Conservation (phyloP, 169 alveolate species). For the Nephromyces sp. region DNA sequence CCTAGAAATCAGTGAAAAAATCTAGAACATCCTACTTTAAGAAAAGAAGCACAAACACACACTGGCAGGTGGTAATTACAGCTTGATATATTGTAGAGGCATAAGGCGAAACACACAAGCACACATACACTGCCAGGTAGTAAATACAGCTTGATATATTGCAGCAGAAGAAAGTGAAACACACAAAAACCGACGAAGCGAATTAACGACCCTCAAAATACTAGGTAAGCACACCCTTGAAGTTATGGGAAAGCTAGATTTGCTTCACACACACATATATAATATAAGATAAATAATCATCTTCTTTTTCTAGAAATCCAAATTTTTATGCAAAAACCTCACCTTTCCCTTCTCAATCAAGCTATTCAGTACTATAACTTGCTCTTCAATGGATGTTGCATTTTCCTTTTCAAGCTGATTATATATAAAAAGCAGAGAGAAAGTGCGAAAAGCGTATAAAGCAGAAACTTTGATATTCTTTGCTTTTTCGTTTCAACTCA, state of each 20-base stretch:
- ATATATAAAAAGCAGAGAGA: too few species aligned
- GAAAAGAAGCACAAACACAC: not conserved
- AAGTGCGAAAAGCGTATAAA: too few species aligned
- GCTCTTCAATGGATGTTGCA: slow-evolving; percentile 29
- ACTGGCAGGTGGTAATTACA: not conserved
- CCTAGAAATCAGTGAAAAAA: not conserved
- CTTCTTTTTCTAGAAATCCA: too few species aligned
- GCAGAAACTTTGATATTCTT: too few species aligned
- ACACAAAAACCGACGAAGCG: too few species aligned
- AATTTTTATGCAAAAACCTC: not conserved
- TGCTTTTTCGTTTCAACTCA: too few species aligned
- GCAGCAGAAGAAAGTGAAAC: too few species aligned
- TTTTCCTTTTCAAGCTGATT: slow-evolving; percentile 19
- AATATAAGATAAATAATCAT: too few species aligned
- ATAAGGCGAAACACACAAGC: not conserved
- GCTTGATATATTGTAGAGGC: not conserved
- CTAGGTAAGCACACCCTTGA: too few species aligned
- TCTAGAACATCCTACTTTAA: not conserved
- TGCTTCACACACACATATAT: too few species aligned
- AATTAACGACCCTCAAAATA: too few species aligned
- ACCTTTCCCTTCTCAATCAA: slow-evolving; percentile 55
- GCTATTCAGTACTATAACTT: slow-evolving; percentile 45
- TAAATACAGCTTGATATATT: not conserved
- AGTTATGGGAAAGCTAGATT: too few species aligned
- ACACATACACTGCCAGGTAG: not conserved